phyloP scores from a whole-genome alignment of 352 stramenopile genomes.

The Phytophthora foliorum region DNA sequence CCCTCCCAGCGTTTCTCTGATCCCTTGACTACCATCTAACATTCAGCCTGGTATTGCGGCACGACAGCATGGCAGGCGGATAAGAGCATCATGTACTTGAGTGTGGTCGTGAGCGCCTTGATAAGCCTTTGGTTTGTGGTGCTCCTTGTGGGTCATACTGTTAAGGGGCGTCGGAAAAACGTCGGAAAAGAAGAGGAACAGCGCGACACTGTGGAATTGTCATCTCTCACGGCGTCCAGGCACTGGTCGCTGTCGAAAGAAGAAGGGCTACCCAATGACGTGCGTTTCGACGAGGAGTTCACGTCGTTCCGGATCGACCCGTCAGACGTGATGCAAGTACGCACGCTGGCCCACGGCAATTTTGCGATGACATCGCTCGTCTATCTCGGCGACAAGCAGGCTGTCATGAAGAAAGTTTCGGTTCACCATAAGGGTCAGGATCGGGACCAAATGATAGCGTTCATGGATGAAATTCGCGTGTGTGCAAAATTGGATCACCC shows the following conservation, averaged over 20 bases:
- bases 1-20: neutral
- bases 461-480: constrained; percentile 80
- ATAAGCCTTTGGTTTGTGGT: constrained; percentile 50
- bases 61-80: constrained; percentile 26
- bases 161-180: constrained; percentile 22
- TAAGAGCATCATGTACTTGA: constrained; percentile 32
- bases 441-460: constrained; percentile 45
- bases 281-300: constrained; percentile 43
- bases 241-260: constrained; percentile 38
- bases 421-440: constrained; percentile 34
- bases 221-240: constrained; percentile 29
- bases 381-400: constrained; percentile 47
- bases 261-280: constrained; percentile 40
- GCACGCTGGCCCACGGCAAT: constrained; percentile 40
- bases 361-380: constrained; percentile 52
- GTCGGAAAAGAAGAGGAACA: constrained; percentile 10
- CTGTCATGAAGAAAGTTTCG: constrained; percentile 49
- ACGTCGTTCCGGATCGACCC: constrained; percentile 46
- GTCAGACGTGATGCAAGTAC: constrained; percentile 51
- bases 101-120: constrained; percentile 41
- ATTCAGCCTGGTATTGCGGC: neutral
- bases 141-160: constrained; percentile 35
- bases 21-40: neutral
- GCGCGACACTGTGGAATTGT: constrained; percentile 32
- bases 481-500: constrained; percentile 63